These are phyloP conservation scores for Drosera spatulata DNA, from an alignment of 179 eudicot species.

Conservation along the genomic window DNA sequence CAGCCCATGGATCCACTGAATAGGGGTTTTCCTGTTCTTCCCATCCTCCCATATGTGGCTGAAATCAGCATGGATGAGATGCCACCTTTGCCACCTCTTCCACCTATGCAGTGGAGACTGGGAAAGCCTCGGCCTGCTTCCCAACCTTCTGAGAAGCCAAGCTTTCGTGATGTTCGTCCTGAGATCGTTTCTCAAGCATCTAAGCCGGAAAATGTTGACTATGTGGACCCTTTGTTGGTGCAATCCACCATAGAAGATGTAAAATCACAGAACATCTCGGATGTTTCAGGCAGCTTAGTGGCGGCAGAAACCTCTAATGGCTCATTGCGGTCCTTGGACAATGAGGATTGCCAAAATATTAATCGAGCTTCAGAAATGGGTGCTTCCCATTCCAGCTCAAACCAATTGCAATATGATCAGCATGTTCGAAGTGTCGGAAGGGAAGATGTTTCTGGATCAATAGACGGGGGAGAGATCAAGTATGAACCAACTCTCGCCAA, in stretches of 20 bases:
- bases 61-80: constrained; percentile 39
- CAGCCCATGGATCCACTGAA: constrained; percentile 16
- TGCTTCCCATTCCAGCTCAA: constrained; percentile 5
- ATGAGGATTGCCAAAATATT: constrained; percentile 14
- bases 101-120: constrained; percentile 94
- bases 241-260: constrained; percentile 9
- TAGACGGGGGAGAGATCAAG: constrained; percentile 8
- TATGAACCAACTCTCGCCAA: constrained; percentile 13
- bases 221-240: constrained; percentile 10
- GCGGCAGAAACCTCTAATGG: constrained; percentile 4
- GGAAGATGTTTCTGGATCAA: constrained; percentile 10
- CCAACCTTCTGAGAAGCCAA: constrained; percentile 22
- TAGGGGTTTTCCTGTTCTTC: constrained; percentile 20
- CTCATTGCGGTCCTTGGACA: constrained; percentile 11
- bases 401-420: constrained; percentile 11
- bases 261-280: constrained; percentile 16
- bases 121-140: constrained; percentile 53
- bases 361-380: constrained; percentile 9
- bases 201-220: constrained; percentile 8
- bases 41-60: constrained; percentile 22
- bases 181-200: constrained; percentile 10
- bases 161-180: constrained; percentile 3
- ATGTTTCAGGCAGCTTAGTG: constrained; percentile 3
- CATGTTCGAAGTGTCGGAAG: constrained; percentile 11
- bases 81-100: constrained; percentile 97